Evolutionary conservation across 495 filamentous ascomycete genomes (phyloP).

Genomic region (Hypomontagnella submonticulosa): DNA sequence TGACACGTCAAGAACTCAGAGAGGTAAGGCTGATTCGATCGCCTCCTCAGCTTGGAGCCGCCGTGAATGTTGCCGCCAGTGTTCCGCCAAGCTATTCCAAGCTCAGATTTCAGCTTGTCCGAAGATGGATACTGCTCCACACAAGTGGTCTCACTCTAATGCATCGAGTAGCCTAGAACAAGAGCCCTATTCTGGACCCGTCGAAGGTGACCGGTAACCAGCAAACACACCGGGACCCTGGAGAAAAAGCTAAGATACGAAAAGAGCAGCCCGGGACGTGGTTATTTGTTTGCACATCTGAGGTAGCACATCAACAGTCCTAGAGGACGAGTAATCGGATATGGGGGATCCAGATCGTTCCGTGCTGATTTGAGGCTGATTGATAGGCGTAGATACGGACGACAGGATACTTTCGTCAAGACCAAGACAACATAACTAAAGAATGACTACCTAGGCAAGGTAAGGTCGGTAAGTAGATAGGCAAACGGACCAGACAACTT

Average conservation of each 20-base stretch:
- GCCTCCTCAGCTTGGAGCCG: constrained; percentile 42
- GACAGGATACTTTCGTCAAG: constrained; percentile 9
- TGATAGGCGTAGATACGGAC: constrained; percentile 12
- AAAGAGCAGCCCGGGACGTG: constrained; percentile 30
- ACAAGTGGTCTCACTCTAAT: constrained; percentile 45
- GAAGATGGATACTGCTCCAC: constrained; percentile 42
- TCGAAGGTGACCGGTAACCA: constrained; percentile 33
- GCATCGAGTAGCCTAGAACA: constrained; percentile 46
- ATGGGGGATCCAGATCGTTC: constrained; percentile 27
- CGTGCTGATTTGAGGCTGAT: constrained; percentile 14
- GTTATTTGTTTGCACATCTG: constrained; percentile 42
- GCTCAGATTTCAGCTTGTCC: constrained; percentile 43
- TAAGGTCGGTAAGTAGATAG: constrained; percentile 19
- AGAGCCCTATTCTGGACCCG: constrained; percentile 36
- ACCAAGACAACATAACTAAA: constrained; percentile 18
- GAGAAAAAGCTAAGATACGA: constrained; percentile 34
- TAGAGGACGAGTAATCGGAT: constrained; percentile 30
- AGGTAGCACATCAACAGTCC: constrained; percentile 39
- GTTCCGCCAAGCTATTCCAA: constrained; percentile 40
- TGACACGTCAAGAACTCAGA: constrained; percentile 30
- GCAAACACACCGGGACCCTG: constrained; percentile 39
- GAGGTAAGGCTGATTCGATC: constrained; percentile 37
- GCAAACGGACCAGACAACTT: constrained; percentile 26
- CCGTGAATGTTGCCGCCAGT: constrained; percentile 37
- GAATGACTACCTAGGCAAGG: constrained; percentile 4